Conservation (phyloP, 768 basidiomycete genomes). For the Lentinula lateritia region DNA sequence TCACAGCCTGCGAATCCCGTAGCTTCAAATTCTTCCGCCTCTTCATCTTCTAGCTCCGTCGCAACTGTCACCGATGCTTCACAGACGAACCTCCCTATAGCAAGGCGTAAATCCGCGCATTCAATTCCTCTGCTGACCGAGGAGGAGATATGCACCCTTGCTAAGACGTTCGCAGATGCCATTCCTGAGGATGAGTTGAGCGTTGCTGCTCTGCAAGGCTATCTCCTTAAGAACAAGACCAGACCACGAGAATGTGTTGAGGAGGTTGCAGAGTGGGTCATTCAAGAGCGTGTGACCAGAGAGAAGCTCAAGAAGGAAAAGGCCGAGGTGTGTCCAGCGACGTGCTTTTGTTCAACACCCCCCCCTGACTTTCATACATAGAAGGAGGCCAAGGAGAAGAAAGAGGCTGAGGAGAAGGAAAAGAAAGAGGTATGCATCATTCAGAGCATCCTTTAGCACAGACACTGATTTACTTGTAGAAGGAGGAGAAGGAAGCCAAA, state of each 20-base stretch:
- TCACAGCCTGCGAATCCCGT: conserved; percentile 36
- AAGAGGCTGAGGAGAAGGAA: conserved; percentile 60
- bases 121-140: conserved; percentile 68
- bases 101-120: conserved; percentile 61
- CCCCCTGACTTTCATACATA: conserved; percentile 17
- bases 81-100: conserved; percentile 60
- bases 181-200: conserved; percentile 88
- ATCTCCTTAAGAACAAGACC: conserved; percentile 85
- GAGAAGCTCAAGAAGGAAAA: conserved; percentile 83
- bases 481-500: conserved; percentile 50
- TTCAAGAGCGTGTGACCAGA: conserved; percentile 76
- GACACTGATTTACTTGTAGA: conserved; percentile 20
- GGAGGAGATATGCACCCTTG: conserved; percentile 69
- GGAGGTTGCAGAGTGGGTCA: conserved; percentile 73
- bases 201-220: conserved; percentile 81
- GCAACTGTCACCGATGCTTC: conserved; percentile 38
- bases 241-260: conserved; percentile 83
- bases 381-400: conserved; percentile 79
- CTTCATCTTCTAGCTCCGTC: conserved; percentile 13
- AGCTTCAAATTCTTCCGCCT: conserved; percentile 17
- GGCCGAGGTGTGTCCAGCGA: conserved; percentile 36
- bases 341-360: neutral
- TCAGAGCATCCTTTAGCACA: neutral
- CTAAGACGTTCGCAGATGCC: conserved; percentile 75
- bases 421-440: conserved; percentile 32